A percentile compares a stretch with the other conserved stretches of the same genome.
These are phyloP conservation scores for Epichloe elymi DNA, from an alignment of 2,329 filamentous ascomycete species.

Conservation along the genomic window DNA sequence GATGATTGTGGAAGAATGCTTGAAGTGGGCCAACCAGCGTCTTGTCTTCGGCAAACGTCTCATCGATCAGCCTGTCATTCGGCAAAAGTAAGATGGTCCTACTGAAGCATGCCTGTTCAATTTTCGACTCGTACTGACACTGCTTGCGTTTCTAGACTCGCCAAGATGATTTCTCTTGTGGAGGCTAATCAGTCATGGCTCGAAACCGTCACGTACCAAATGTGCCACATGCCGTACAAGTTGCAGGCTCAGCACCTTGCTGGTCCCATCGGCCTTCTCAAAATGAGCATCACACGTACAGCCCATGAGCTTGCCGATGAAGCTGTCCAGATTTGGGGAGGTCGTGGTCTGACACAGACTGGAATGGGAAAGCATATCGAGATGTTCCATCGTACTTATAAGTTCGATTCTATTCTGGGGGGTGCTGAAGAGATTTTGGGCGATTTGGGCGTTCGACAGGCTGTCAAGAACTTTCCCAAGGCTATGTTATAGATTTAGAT, in stretches of 20 bases:
- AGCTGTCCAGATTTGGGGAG: slow-evolving; percentile 75
- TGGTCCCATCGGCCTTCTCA: slow-evolving; percentile 71
- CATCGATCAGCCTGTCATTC: slow-evolving; percentile 71
- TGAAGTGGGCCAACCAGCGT: slow-evolving; percentile 83
- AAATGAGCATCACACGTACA: slow-evolving; percentile 62
- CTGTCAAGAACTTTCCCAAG: slow-evolving; percentile 75
- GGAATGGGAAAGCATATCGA: slow-evolving; percentile 77
- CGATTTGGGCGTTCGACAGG: slow-evolving; percentile 72
- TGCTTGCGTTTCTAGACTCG: slow-evolving; percentile 37
- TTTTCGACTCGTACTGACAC: not conserved
- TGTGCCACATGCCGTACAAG: slow-evolving; percentile 72
- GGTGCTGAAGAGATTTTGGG: slow-evolving; percentile 74
- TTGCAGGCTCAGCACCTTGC: slow-evolving; percentile 63
- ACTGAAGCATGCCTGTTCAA: slow-evolving; percentile 2
- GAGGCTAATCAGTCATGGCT: slow-evolving; percentile 81
- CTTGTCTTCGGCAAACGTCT: slow-evolving; percentile 73
- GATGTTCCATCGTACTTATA: slow-evolving; percentile 74
- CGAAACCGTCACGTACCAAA: slow-evolving; percentile 74
- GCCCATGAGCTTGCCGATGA: slow-evolving; percentile 78
- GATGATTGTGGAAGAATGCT: slow-evolving; percentile 64
- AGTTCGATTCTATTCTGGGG: slow-evolving; percentile 71
- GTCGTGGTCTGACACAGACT: slow-evolving; percentile 63
- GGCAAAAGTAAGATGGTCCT: slow-evolving; percentile 48
- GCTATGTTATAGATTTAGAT: slow-evolving; percentile 51
- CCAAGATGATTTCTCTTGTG: slow-evolving; percentile 72